Evolutionary conservation across 179 eudicot genomes (phyloP).

Genomic region (Nepenthes alata): DNA sequence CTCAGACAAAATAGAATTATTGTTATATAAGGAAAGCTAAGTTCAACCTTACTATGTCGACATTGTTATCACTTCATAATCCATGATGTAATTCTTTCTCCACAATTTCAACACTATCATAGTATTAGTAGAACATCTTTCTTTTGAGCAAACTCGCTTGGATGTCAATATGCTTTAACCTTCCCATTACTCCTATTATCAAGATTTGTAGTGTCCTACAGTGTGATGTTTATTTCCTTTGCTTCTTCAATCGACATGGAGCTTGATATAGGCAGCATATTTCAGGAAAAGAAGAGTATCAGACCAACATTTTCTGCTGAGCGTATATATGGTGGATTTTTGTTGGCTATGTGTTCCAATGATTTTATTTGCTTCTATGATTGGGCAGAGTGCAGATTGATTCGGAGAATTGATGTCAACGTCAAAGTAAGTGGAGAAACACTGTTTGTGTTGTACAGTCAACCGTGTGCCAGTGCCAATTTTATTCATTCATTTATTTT

Average conservation of each 20-base stretch:
- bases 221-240: too few species aligned
- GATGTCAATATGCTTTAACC: not conserved
- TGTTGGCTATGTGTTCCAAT: constrained; percentile 90
- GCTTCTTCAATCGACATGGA: constrained; percentile 3
- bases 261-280: constrained; percentile 8
- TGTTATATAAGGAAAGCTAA: too few species aligned
- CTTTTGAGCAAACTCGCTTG: not conserved
- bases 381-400: constrained; percentile 91
- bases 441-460: not conserved
- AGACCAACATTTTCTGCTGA: constrained; percentile 93
- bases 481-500: not conserved
- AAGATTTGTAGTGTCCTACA: too few species aligned
- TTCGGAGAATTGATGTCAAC: constrained; percentile 79
- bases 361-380: constrained; percentile 95
- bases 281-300: constrained; percentile 90
- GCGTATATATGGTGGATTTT: constrained; percentile 71
- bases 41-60: too few species aligned
- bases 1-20: too few species aligned
- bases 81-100: too few species aligned
- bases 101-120: too few species aligned
- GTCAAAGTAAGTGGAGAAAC: constrained; percentile 54
- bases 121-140: too few species aligned
- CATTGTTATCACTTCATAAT: too few species aligned
- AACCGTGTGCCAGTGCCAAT: not conserved
- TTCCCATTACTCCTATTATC: not conserved